Percentiles rank a stretch among this genome's conserved stretches.
phyloP scores from a whole-genome alignment of 768 basidiomycete genomes.

The Paxillus ammoniavirescens region DNA sequence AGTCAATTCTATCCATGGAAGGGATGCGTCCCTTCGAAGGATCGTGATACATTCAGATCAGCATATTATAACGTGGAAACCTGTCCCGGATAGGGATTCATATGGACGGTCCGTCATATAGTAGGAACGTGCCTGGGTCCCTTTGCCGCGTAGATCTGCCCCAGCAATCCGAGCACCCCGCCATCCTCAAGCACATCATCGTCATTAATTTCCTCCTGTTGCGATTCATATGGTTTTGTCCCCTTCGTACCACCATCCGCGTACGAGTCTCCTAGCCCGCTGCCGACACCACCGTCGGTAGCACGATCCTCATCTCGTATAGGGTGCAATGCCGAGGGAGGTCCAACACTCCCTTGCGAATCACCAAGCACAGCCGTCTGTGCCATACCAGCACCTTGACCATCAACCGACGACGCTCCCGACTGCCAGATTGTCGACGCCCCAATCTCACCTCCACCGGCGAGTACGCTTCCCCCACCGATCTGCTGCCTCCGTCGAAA shows the following conservation, averaged over 20 bases:
- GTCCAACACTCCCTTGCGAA: conserved; percentile 57
- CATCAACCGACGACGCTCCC: conserved; percentile 41
- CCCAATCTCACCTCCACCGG: conserved; percentile 45
- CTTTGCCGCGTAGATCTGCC: conserved; percentile 77
- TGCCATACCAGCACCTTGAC: conserved; percentile 48
- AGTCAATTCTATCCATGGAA: neutral
- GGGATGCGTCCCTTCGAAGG: too few species aligned
- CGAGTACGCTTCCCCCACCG: conserved; percentile 27
- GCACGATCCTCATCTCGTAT: conserved; percentile 48
- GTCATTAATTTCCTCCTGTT: conserved; percentile 52
- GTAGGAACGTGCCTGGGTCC: conserved; percentile 47
- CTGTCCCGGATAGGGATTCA: neutral
- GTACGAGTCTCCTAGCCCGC: conserved; percentile 66
- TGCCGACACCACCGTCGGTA: conserved; percentile 55
- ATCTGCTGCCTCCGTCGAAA: conserved; percentile 36
- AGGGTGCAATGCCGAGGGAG: conserved; percentile 7
- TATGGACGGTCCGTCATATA: conserved; percentile 30
- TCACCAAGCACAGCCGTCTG: conserved; percentile 75
- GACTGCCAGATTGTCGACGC: conserved; percentile 49
- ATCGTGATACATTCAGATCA: neutral
- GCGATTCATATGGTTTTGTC: conserved; percentile 34
- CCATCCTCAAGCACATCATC: conserved; percentile 73
- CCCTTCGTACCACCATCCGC: conserved; percentile 60
- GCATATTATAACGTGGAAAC: neutral
- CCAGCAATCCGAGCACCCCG: conserved; percentile 81